Evolutionary conservation across 1,284 basidiomycete species (phyloP), one percentile per base, ranked within the genome.

Genomic region (Schizopora paradoxa): DNA sequence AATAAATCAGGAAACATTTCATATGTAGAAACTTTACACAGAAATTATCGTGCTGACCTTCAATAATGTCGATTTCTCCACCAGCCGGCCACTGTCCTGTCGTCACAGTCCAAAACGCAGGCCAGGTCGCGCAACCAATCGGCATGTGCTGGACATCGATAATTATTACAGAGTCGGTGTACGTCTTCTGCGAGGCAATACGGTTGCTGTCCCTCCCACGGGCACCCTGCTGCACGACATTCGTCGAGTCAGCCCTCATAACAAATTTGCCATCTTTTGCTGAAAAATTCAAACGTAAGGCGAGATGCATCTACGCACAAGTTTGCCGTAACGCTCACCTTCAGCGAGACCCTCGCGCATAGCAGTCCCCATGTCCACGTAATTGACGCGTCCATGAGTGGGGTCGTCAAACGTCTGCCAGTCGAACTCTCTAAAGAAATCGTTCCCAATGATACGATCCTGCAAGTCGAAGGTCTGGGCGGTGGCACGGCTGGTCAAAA

Each of bases 61-160:
- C 48, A 21, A 47, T 42, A 18, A 51, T 57, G 25, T 59, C 57
- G 27, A 59, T 53, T 40, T 59, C 57, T 2, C 57, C 57, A 4
- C 54, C 54, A n/a, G 26, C 11, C 2, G 58, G 58, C 59, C 59
- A 59, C 19, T 41, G 43, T 10, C 51, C 45, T 19, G 54, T 52
- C 6, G 61, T 62, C 1, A 61, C 55, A 19, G 65, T 68, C 68
- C 69, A 71, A 47, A 62, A 67, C 23, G 66, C 66, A 5, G 69
- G 68, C 68, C 67, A 68, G 14, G 58, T 60, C 11, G 51, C 55
- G 43, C 56, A 59, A 5, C 56, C 44, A 28, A 26, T 28, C 5
- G 61, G 61, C 52, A 61, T 57, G 46, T 59, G 61, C 18, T 41
- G 43, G 27, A 59, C 33, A 40, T 61, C 61, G n/a, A 59, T 43